Conservation (phyloP, 208 protist genomes). For the Tetramitus jugosus region DNA sequence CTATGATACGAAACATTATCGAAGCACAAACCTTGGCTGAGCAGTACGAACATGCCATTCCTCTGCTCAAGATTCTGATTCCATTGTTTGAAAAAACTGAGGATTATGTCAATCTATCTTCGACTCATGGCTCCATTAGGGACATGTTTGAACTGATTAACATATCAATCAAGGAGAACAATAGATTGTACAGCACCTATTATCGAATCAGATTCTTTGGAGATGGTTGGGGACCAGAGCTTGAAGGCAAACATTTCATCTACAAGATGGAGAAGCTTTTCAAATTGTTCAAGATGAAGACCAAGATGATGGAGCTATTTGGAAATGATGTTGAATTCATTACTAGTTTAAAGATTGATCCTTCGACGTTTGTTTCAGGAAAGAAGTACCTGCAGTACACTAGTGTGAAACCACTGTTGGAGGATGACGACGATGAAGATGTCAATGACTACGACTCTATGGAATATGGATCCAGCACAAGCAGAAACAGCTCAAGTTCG, state of each 20-base stretch:
- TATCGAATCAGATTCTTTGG: slow-evolving; percentile 14
- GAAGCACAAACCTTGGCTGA: not conserved
- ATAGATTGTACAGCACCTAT: not conserved
- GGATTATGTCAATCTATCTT: not conserved
- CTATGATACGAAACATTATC: not conserved
- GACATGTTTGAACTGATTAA: not conserved
- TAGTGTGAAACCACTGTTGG: not conserved
- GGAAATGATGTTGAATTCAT: not conserved
- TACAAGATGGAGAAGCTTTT: slow-evolving; percentile 10
- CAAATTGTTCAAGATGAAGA: slow-evolving; percentile 2
- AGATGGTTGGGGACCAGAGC: not conserved
- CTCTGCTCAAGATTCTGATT: not conserved
- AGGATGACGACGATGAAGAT: not conserved
- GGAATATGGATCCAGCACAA: too few species aligned
- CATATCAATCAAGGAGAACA: not conserved
- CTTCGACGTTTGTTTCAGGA: not conserved
- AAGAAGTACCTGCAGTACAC: not conserved
- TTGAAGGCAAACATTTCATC: slow-evolving; percentile 3
- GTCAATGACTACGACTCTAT: too few species aligned
- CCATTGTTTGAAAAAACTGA: not conserved
- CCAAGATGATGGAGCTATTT: not conserved
- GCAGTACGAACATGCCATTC: not conserved
- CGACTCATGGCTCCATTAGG: not conserved
- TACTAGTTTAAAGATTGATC: not conserved
- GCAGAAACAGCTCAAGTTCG: too few species aligned